Evolutionary conservation across 306 rosid genomes (phyloP), one percentile per base, ranked within the genome.

Genomic region (Comarum palustre): DNA sequence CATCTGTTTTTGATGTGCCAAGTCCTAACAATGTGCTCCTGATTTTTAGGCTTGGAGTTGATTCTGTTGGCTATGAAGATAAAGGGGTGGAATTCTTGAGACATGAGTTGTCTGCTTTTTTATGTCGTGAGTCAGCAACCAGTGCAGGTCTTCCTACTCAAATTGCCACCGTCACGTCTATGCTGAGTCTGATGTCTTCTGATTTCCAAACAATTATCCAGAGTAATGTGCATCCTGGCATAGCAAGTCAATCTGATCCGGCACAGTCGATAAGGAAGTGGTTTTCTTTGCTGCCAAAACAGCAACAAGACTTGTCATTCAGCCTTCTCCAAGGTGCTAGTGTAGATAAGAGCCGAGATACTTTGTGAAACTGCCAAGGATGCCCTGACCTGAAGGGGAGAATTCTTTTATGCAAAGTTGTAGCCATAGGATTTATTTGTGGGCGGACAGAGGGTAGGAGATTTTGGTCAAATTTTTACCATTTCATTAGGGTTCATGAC

Each of bases 31-130:
- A 57, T 47, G 4, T 22, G 19, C 47, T 77, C 27, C 16, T 43
- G 29, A 71, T 76, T 73, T 83, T 76, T 85, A 93, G 98, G 88
- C 80, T 80, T 55, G 96, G 97, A 71, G 84, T 90, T 69, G 83
- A 78, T 82, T 69, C 83, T 47, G 81, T 72, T 77, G 97, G 98
- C 77, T 87, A 74, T 61, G 96, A 84, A 72, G 97, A 89, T 47
- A 71, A n/a, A 59, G 88, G 84, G 55, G 85, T 93, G 39, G 79
- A 79, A 72, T 82, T 65, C 39, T 78, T 90, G 84, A 86, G 96
- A 79, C 45, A 75, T 74, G 59, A 78, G 58, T 77, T 90, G 59
- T 81, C 73, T 39, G 62, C 83, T 52, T 85, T 86, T 79, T 81
- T 90, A 19, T 74, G 79, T 22, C 55, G 46, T 32, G 48, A 66